Evolutionary conservation across 1,284 basidiomycete genomes (phyloP), one percentile per base, ranked within the genome.

Genomic region (Moesziomyces antarcticus): DNA sequence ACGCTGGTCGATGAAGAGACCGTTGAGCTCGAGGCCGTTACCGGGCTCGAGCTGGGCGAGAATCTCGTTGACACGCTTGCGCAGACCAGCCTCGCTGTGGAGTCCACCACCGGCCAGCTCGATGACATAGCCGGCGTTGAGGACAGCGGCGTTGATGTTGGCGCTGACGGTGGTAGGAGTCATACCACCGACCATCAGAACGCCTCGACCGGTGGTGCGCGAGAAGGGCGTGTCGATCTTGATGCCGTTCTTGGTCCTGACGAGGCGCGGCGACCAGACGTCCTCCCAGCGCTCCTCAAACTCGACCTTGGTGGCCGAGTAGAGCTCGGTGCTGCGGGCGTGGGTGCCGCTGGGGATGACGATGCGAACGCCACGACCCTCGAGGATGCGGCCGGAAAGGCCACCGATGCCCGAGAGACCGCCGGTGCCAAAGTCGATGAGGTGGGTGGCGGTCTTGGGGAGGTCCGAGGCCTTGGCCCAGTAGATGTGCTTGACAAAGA

Each of bases 101-200:
- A 99, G 96, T 24, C 94, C 97, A 69, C 97, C 96, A 77, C 97
- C 97, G 53, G 96, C 97, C 59, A 99, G 89, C 85, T 99, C 96
- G 80, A 97, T 89, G 84, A 98, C 94, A 85, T 92, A 98, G 2
- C 96, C 96, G 25, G 96, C 95, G 78, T 92, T 90, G 77, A 97
- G 90, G 41, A 96, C 89, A 8, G 96, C 94, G 18, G 75, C 78
- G 61, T 80, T 80, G 69, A 82, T 78, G 56, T 77, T 56, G 50
- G 79, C 72, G 47, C 74, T 78, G 51, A 82, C 80, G 1, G 80
- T 81, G 60, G 74, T 78, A 18, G 77, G 81, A 7, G 79, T 80
- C 97, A 99, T 99, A 74, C 96, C 97, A 50, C 94, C 94, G 49
- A 99, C 94, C 94, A 97, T 98, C 85, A 99, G 91, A 20, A 96